Conservation (phyloP, 1,284 basidiomycete species). For the Cutaneotrichosporon sp. region DNA sequence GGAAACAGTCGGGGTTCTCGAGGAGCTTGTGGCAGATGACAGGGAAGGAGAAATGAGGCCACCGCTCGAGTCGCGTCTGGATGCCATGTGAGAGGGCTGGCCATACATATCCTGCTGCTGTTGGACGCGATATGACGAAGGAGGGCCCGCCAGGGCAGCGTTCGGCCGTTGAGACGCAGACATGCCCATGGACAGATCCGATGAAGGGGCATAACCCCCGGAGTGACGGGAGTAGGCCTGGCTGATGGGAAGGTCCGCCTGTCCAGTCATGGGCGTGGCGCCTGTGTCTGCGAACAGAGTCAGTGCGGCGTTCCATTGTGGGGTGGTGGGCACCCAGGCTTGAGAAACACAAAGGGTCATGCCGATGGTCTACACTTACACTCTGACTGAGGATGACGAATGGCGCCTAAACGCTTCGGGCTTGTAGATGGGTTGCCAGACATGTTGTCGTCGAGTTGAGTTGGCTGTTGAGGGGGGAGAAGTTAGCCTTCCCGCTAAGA, state of each 20-base stretch:
- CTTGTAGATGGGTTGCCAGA: constrained; percentile 31
- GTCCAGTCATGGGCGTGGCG: constrained; percentile 38
- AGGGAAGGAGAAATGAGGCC: constrained; percentile 9
- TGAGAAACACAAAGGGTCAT: background rate
- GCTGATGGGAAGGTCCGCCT: constrained; percentile 21
- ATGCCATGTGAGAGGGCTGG: constrained; percentile 20
- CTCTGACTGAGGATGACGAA: constrained; percentile 45
- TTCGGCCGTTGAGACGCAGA: background rate
- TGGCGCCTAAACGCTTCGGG: constrained; percentile 37
- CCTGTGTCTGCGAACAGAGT: constrained; percentile 40
- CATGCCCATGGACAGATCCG: constrained; percentile 45
- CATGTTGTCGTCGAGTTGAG: constrained; percentile 15
- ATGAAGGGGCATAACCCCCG: constrained; percentile 29
- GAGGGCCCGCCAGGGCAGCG: constrained; percentile 3
- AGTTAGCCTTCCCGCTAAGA: no score
- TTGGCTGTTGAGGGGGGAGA: background rate
- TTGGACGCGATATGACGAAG: background rate
- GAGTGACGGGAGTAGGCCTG: constrained; percentile 40
- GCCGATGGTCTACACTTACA: constrained; percentile 29
- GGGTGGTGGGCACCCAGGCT: no score
- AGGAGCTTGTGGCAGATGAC: constrained; percentile 10
- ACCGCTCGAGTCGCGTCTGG: constrained; percentile 20
- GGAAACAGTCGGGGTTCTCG: constrained; percentile 14
- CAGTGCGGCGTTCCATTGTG: constrained; percentile 5
- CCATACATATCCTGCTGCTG: background rate